phyloP scores from a whole-genome alignment of 176 grass and related monocot species.

The Hyparrhenia diplandra region DNA sequence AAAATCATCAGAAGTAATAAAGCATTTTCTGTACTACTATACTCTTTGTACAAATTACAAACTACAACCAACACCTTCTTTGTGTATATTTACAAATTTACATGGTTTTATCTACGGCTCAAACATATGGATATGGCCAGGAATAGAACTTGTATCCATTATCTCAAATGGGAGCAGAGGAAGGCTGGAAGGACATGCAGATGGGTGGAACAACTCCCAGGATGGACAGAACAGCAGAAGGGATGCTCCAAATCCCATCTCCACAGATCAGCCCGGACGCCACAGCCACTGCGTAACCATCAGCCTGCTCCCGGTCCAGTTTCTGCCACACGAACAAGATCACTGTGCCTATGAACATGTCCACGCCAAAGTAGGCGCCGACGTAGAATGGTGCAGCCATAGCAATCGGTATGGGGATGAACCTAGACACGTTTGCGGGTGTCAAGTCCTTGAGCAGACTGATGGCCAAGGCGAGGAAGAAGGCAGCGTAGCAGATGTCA shows the following conservation, averaged over 20 bases:
- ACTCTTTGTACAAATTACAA: neutral
- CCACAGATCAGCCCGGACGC: slow-evolving; percentile 42
- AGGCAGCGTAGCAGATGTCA: slow-evolving; percentile 19
- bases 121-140: neutral
- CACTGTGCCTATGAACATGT: slow-evolving; percentile 43
- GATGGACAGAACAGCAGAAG: slow-evolving; percentile 41
- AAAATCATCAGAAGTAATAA: neutral
- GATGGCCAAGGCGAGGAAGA: slow-evolving; percentile 13
- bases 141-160: neutral
- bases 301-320: slow-evolving; percentile 13
- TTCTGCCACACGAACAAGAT: slow-evolving; percentile 36
- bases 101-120: neutral
- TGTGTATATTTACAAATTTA: slow-evolving; percentile 16
- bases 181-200: slow-evolving; percentile 44
- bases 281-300: slow-evolving; percentile 27
- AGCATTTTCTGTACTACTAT: neutral
- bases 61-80: neutral
- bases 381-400: slow-evolving; percentile 40
- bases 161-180: slow-evolving; percentile 24
- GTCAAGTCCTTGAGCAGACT: slow-evolving; percentile 35
- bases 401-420: slow-evolving; percentile 43
- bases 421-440: slow-evolving; percentile 8
- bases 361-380: slow-evolving; percentile 28
- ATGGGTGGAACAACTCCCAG: slow-evolving; percentile 29
- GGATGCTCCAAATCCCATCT: slow-evolving; percentile 50